phyloP scores from a whole-genome alignment of 83 land plant species.

The Isoetes engelmannii region DNA sequence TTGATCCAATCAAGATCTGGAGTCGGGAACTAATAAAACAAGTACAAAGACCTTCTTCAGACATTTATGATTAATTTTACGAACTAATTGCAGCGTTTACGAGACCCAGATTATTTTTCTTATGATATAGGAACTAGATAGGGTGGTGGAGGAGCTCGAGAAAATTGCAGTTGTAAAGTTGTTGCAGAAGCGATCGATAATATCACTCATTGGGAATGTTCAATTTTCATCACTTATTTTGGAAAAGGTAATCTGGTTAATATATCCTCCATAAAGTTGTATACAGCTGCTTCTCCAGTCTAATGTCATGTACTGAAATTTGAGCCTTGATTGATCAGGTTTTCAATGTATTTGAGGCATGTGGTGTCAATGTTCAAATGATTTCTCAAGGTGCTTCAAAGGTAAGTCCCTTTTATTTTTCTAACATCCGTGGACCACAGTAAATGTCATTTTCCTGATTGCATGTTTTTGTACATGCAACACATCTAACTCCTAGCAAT shows the following conservation, averaged over 20 bases:
- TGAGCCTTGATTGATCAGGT: conserved; percentile 49
- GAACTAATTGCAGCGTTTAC: too few relatives aligned
- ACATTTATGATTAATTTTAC: too few relatives aligned
- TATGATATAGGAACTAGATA: conserved; percentile 89
- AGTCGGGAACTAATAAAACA: conserved; percentile 85
- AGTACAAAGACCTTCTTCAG: too few relatives aligned
- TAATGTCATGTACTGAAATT: too few relatives aligned
- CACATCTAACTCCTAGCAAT: too few relatives aligned
- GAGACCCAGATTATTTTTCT: too few relatives aligned
- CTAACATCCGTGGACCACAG: too few relatives aligned
- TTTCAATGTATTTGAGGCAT: conserved; percentile 58
- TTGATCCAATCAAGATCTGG: conserved; percentile 95
- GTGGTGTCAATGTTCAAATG: conserved; percentile 91
- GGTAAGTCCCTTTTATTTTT: too few relatives aligned
- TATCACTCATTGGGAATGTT: conserved; percentile 92
- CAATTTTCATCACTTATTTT: conserved; percentile 76
- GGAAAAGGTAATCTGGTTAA: conserved; percentile 94
- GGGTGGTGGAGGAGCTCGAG: conserved; percentile 66
- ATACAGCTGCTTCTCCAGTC: too few relatives aligned
- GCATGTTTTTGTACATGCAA: too few relatives aligned
- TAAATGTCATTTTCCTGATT: too few relatives aligned
- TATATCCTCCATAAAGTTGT: too few relatives aligned
- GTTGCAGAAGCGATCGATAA: conserved; percentile 71
- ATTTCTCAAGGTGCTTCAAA: conserved; percentile 99
- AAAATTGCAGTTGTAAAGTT: conserved; percentile 83